phyloP scores from a whole-genome alignment of 257 asterid species.

The Paulownia fortunei region DNA sequence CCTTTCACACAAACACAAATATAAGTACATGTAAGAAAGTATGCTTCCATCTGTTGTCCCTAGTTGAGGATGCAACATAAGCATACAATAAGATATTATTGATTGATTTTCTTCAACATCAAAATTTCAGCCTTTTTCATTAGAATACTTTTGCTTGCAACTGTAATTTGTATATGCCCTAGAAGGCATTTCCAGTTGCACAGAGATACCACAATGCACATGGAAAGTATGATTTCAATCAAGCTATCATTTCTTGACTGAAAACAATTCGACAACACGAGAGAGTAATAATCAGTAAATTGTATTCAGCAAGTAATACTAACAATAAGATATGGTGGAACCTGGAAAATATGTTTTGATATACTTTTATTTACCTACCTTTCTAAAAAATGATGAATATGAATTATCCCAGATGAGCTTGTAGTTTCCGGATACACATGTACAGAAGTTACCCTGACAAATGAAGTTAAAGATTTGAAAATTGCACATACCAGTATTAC shows the following conservation, averaged over 20 bases:
- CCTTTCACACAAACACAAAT: too few species aligned
- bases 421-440: constrained; percentile 85
- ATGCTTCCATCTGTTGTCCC: too few species aligned
- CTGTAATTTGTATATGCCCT: neutral
- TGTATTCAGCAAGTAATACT: neutral
- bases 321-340: constrained; percentile 16
- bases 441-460: constrained; percentile 90
- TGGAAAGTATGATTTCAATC: neutral
- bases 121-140: neutral
- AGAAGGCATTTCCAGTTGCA: neutral
- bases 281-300: constrained; percentile 2
- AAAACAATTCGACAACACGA: constrained; percentile 1
- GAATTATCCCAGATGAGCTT: constrained; percentile 96
- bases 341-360: neutral
- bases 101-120: neutral
- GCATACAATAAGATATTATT: too few species aligned
- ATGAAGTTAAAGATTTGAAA: constrained; percentile 24
- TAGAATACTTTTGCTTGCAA: neutral
- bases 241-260: neutral
- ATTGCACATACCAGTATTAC: neutral
- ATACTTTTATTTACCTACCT: constrained; percentile 52
- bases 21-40: too few species aligned
- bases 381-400: constrained; percentile 79
- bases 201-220: neutral
- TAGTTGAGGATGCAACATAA: too few species aligned